Percentiles rank a stretch among this genome's conserved stretches.
Evolutionary conservation across 116 monocot species (phyloP).

Genomic region (Dioscorea cayenensis): DNA sequence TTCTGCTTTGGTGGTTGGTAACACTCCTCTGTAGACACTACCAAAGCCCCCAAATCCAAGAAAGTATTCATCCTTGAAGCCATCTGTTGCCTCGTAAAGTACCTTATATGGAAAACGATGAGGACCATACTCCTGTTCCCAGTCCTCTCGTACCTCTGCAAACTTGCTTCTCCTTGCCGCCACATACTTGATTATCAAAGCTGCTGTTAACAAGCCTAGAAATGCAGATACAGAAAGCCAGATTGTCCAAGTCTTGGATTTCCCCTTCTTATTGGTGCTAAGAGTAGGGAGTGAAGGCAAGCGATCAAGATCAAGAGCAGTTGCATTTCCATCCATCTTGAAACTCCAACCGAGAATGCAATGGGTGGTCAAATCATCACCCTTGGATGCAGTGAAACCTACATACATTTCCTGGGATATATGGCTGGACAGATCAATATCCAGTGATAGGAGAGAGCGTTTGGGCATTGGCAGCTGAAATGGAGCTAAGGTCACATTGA

Average conservation of each 20-base stretch:
- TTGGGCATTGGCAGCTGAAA: conserved; percentile 11
- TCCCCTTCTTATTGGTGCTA: no score
- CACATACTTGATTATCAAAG: not conserved
- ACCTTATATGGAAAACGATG: not conserved
- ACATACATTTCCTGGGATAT: conserved; percentile 21
- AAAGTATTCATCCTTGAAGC: not conserved
- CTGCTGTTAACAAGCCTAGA: no score
- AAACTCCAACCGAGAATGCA: conserved; percentile 25
- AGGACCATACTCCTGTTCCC: not conserved
- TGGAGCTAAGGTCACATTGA: conserved; percentile 26
- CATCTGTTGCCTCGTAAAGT: not conserved
- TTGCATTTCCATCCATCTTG: conserved; percentile 7
- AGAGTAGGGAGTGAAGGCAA: no score
- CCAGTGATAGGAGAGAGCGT: conserved; percentile 19
- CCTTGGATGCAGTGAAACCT: conserved; percentile 22
- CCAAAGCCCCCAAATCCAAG: not conserved
- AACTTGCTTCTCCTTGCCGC: no score
- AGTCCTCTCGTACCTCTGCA: not conserved
- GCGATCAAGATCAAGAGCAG: not conserved
- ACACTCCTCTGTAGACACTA: not conserved
- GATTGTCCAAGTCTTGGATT: no score
- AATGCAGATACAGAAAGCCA: no score
- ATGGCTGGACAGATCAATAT: conserved; percentile 16
- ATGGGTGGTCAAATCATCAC: not conserved
- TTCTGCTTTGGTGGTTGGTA: not conserved